Evolutionary conservation across 2,329 filamentous ascomycete species (phyloP), one percentile per base, ranked within the genome.

Genomic region (Neofusicoccum umdonicola): DNA sequence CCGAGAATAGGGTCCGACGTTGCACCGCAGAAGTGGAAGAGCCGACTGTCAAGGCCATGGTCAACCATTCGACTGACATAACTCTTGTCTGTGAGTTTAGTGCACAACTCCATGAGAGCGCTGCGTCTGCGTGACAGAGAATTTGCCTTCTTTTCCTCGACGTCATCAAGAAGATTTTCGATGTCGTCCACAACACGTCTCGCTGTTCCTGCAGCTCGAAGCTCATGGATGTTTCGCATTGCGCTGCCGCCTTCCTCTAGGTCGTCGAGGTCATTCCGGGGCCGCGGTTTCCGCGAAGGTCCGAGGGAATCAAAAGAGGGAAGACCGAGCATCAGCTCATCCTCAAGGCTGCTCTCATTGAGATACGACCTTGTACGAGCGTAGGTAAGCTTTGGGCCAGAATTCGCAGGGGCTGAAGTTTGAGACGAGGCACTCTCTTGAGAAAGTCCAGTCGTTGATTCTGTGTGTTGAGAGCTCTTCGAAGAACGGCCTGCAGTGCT

Each of bases 31-130:
- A 85, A 84, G 50, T 85, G 82, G 61, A 92, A 85, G 15, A 97
- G 81, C 35, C 85, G 85, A 62, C 87, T 84, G 67, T 92, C 90
- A 64, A 90, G 86, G 6, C 87, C 87, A 68, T 92, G 88, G 67
- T 93, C 88, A 19, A 90, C 83, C 70, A 97, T 93, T 67, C 90
- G 88, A 17, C 83, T 81, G 34, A 86, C 80, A 69, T 91, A 93
- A 0, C 81, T 81, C 70, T 88, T 87, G 57, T 88, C 82, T 3
- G 78, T 69, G 64, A 88, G 76, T 68, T 84, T 86, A 31, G 73
- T 75, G 60, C 82, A 81, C n/a, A 88, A 74, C 62, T 87, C 84
- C 44, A 86, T 74, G 66, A 88, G 77, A 2, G 83, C 82, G 69
- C 78, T 84, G 48, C 85, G 81, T 66, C 81, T 79, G 39, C 80